Conservation (phyloP, 73 alveolate genomes). For the Tetrahymena thermophila region DNA sequence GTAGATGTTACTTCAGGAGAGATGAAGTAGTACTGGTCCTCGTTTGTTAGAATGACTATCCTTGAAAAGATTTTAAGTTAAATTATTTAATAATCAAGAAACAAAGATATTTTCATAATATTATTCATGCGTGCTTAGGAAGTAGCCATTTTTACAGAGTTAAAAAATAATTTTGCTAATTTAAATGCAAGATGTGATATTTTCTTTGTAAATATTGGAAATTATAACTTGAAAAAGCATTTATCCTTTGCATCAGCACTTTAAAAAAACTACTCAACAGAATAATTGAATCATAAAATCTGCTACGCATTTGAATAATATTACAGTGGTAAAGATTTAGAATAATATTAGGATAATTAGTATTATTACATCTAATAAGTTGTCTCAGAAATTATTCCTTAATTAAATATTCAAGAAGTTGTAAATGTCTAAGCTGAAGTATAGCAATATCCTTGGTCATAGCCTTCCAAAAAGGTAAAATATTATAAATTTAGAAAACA, state of each 20-base stretch:
- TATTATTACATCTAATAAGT: background rate
- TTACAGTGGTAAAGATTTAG: background rate
- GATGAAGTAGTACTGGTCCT: background rate
- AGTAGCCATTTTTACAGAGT: background rate
- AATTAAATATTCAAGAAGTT: background rate
- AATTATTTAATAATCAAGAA: background rate
- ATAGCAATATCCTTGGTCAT: background rate
- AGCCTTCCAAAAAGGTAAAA: background rate
- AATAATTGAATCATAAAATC: background rate
- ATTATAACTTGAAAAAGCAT: background rate
- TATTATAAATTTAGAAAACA: background rate
- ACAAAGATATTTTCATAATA: background rate
- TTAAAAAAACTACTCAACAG: background rate
- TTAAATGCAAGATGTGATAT: background rate
- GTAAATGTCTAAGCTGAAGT: background rate
- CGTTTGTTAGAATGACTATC: background rate
- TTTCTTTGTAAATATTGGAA: background rate
- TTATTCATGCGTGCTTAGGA: background rate
- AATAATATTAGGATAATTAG: background rate
- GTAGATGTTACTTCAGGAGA: background rate
- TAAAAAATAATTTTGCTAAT: background rate
- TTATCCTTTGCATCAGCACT: background rate
- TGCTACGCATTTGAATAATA: background rate
- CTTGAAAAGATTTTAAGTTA: background rate
- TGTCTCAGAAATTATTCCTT: background rate